Evolutionary conservation across 2,329 filamentous ascomycete genomes (phyloP).

Genomic region (Biscogniauxia marginata): DNA sequence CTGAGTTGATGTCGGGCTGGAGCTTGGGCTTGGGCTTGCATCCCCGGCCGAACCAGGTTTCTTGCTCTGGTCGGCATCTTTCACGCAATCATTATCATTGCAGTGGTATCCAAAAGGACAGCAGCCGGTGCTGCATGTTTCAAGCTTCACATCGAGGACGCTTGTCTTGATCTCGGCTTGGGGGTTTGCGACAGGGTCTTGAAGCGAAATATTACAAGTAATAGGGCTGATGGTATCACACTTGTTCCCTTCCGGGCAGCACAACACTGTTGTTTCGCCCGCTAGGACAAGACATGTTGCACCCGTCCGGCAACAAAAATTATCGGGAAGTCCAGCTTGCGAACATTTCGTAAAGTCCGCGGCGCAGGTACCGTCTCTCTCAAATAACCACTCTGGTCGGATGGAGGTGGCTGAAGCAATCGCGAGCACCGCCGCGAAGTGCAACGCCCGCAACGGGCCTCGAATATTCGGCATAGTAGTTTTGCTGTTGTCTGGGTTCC

Average conservation of each 20-base stretch:
- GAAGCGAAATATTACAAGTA: slow-evolving; percentile 59
- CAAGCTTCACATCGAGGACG: slow-evolving; percentile 54
- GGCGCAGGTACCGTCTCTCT: slow-evolving; percentile 50
- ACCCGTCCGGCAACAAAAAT: slow-evolving; percentile 64
- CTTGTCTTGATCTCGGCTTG: slow-evolving; percentile 65
- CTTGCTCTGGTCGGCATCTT: slow-evolving; percentile 49
- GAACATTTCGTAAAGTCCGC: slow-evolving; percentile 54
- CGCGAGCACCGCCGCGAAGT: slow-evolving; percentile 37
- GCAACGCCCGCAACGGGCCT: slow-evolving; percentile 34
- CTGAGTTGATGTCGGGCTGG: slow-evolving; percentile 8
- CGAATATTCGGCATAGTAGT: slow-evolving; percentile 30
- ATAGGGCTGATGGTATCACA: slow-evolving; percentile 65
- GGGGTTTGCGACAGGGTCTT: slow-evolving; percentile 58
- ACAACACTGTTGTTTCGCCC: slow-evolving; percentile 65
- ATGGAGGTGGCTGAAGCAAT: slow-evolving; percentile 39
- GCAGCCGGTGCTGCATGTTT: slow-evolving; percentile 59
- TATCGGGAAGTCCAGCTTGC: slow-evolving; percentile 50
- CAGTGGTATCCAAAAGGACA: slow-evolving; percentile 75
- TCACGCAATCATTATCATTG: slow-evolving; percentile 49
- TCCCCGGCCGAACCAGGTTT: slow-evolving; percentile 16
- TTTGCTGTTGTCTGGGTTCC: slow-evolving; percentile 1
- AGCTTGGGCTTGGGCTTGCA: slow-evolving; percentile 2
- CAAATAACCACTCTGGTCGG: slow-evolving; percentile 37
- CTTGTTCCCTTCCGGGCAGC: slow-evolving; percentile 59
- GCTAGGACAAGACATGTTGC: slow-evolving; percentile 61